phyloP scores from a whole-genome alignment of 2,329 filamentous ascomycete species.

The Cordyceps cateniannulata region DNA sequence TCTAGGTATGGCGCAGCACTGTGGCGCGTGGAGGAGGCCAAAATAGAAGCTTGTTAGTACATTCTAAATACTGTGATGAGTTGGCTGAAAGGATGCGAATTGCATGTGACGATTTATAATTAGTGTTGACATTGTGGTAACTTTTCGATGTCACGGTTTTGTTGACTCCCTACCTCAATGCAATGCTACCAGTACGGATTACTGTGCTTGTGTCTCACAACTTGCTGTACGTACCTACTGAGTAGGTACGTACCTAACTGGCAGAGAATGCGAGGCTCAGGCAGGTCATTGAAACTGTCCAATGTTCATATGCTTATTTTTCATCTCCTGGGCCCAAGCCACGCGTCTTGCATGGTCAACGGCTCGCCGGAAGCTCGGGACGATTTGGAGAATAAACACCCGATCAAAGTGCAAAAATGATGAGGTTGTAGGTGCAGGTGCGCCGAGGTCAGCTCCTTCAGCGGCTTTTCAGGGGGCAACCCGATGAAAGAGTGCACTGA shows the following conservation, averaged over 20 bases:
- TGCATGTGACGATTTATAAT: not conserved
- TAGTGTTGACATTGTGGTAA: too few relatives aligned
- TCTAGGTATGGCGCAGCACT: not conserved
- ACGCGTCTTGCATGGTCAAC: not conserved
- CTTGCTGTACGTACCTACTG: too few relatives aligned
- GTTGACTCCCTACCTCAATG: too few relatives aligned
- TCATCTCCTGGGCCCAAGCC: not conserved
- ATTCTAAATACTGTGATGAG: too few relatives aligned
- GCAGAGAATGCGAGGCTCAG: too few relatives aligned
- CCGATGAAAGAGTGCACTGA: not conserved
- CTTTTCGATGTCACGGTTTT: too few relatives aligned
- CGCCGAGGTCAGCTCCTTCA: not conserved
- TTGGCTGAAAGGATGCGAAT: not conserved
- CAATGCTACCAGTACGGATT: too few relatives aligned
- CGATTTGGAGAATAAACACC: not conserved
- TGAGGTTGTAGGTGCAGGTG: not conserved
- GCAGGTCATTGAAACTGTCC: too few relatives aligned
- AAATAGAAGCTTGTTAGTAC: not conserved
- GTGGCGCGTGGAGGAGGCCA: not conserved
- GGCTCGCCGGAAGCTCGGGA: constrained; percentile 1
- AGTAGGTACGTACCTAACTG: too few relatives aligned
- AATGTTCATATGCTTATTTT: not conserved
- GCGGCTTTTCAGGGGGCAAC: not conserved
- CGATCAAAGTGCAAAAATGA: not conserved
- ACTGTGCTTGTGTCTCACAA: too few relatives aligned